These are phyloP conservation scores for Graphiopsis chlorocephala DNA, from an alignment of 2,329 filamentous ascomycete species.

Conservation along the genomic window DNA sequence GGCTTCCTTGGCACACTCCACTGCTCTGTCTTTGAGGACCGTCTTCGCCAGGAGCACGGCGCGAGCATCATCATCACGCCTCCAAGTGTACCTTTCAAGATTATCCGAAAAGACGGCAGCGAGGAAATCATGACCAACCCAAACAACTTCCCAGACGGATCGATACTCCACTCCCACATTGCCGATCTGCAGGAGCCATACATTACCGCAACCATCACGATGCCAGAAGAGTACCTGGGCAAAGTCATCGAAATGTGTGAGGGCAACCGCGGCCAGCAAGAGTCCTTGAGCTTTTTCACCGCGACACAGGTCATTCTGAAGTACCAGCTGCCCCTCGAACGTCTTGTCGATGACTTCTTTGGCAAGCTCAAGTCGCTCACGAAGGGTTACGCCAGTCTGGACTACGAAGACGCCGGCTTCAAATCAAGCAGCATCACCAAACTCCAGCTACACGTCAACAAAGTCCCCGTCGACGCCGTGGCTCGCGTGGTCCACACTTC, in stretches of 20 bases:
- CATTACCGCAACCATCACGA: slow-evolving; percentile 79
- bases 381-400: slow-evolving; percentile 91
- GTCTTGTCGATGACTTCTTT: slow-evolving; percentile 95
- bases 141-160: slow-evolving; percentile 78
- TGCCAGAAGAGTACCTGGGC: slow-evolving; percentile 91
- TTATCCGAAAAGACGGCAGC: slow-evolving; percentile 73
- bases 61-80: slow-evolving; percentile 95
- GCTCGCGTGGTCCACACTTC: slow-evolving; percentile 82
- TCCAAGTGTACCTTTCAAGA: slow-evolving; percentile 87
- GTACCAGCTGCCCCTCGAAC: slow-evolving; percentile 82
- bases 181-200: slow-evolving; percentile 68
- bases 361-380: slow-evolving; percentile 91
- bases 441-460: slow-evolving; percentile 90
- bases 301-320: slow-evolving; percentile 90
- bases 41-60: slow-evolving; percentile 88
- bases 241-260: slow-evolving; percentile 95
- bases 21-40: slow-evolving; percentile 98
- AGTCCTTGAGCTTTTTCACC: slow-evolving; percentile 86
- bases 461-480: slow-evolving; percentile 87
- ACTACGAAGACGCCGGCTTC: slow-evolving; percentile 96
- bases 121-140: slow-evolving; percentile 82
- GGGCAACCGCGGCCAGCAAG: slow-evolving; percentile 80
- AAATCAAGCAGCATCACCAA: slow-evolving; percentile 77
- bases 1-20: slow-evolving; percentile 96
- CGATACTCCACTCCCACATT: slow-evolving; percentile 54